A percentile compares a stretch with the other conserved stretches of the same genome.
phyloP scores from a whole-genome alignment of 306 rosid genomes.

The Prinsepia uniflora region DNA sequence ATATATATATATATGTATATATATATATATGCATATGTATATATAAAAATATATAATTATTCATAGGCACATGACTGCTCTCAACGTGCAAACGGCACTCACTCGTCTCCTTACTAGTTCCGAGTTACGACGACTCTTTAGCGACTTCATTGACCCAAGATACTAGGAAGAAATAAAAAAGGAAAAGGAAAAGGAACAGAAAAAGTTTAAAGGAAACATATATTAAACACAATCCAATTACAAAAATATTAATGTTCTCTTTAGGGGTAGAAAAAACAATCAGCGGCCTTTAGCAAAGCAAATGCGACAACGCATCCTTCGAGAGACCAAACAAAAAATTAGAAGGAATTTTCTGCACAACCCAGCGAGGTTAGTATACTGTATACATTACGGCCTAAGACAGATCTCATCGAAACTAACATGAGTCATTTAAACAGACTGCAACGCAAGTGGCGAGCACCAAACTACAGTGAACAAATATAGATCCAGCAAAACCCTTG shows the following conservation, averaged over 20 bases:
- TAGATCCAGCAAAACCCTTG: constrained; percentile 42
- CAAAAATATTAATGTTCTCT: constrained; percentile 27
- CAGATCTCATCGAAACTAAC: constrained; percentile 39
- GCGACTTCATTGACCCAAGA: not conserved
- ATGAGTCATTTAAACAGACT: constrained; percentile 39
- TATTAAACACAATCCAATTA: constrained; percentile 10
- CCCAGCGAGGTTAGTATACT: constrained; percentile 50
- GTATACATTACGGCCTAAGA: constrained; percentile 56
- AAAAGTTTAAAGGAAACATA: constrained; percentile 12
- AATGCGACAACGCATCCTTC: constrained; percentile 25
- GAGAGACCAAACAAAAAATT: constrained; percentile 8
- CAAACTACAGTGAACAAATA: constrained; percentile 31
- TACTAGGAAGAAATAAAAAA: not conserved
- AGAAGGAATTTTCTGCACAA: constrained; percentile 68
- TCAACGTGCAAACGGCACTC: too few relatives aligned
- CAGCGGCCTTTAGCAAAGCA: constrained; percentile 25
- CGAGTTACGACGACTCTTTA: too few relatives aligned
- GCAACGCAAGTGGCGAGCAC: constrained; percentile 21
- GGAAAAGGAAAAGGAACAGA: not conserved
- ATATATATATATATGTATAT: too few relatives aligned
- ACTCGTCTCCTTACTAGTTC: too few relatives aligned
- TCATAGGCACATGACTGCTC: too few relatives aligned
- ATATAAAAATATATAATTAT: too few relatives aligned
- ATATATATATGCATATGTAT: too few relatives aligned
- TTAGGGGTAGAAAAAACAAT: constrained; percentile 23